phyloP scores from a whole-genome alignment of 2,329 filamentous ascomycete genomes.

The Cercospora nicotianae region DNA sequence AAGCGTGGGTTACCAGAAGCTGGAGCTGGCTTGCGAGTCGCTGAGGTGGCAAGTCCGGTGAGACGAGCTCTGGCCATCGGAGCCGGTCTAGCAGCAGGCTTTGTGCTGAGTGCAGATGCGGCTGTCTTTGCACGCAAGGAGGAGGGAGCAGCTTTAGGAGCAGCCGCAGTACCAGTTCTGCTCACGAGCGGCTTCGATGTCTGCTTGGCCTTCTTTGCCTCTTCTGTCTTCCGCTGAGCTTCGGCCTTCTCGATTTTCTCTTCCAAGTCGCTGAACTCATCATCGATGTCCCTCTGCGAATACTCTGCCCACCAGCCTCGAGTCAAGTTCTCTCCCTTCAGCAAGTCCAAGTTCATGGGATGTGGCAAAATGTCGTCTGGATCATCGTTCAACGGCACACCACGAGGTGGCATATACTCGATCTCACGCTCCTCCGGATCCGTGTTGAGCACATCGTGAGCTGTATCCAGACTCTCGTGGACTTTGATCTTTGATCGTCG shows the following conservation, averaged over 20 bases:
- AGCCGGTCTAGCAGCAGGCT: slow-evolving; percentile 36
- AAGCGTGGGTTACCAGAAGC: slow-evolving; percentile 50
- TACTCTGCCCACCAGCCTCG: slow-evolving; percentile 55
- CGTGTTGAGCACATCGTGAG: slow-evolving; percentile 24
- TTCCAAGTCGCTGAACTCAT: slow-evolving; percentile 65
- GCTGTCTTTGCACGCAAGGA: slow-evolving; percentile 56
- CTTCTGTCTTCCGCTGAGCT: slow-evolving; percentile 23
- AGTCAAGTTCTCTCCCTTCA: slow-evolving; percentile 55
- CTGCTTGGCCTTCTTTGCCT: slow-evolving; percentile 29
- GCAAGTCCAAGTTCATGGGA: slow-evolving; percentile 37
- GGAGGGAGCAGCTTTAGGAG: slow-evolving; percentile 42
- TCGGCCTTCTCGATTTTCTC: slow-evolving; percentile 46
- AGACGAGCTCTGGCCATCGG: slow-evolving; percentile 43
- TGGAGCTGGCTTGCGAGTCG: slow-evolving; percentile 26
- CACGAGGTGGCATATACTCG: slow-evolving; percentile 83
- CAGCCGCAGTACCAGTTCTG: not conserved
- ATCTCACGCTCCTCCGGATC: slow-evolving; percentile 66
- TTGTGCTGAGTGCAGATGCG: slow-evolving; percentile 44
- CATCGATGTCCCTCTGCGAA: slow-evolving; percentile 63
- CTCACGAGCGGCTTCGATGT: slow-evolving; percentile 16
- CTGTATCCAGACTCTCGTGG: slow-evolving; percentile 50
- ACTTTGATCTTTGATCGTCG: slow-evolving; percentile 60
- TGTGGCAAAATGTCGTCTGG: slow-evolving; percentile 36
- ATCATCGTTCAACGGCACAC: slow-evolving; percentile 47
- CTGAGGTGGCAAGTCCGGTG: slow-evolving; percentile 33